Base-by-base conservation (phyloP, 495 filamentous ascomycete genomes). In the Clavariopsis aquatica region DNA sequence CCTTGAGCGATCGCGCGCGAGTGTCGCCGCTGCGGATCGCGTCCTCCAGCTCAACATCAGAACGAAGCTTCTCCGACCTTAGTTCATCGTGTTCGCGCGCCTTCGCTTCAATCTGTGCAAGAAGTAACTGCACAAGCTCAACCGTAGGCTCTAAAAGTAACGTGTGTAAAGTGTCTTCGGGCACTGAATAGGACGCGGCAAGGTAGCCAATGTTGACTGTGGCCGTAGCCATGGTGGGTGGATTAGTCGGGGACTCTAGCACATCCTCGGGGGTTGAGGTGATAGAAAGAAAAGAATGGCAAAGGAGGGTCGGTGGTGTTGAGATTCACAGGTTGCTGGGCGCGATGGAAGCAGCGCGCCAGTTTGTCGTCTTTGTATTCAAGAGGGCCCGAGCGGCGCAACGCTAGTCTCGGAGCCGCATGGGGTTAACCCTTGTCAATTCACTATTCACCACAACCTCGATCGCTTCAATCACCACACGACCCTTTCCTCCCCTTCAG, bases 21-120 rank as follows among this genome's bases (percentile, higher is more conserved):
- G 88, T 85, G 71, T 98, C 93, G 43, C 86, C 87, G 60, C 82
- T 87, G 41, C 90, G 86, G 17, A 95, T 87, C 26, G 87, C 85
- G 76, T 89, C 93, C 74, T 98, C 94, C 10, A 98, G 80, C 78
- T 98, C 94, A n/a, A 98, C 91, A 60, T 92, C 90, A 17, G 89
- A 74, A 54, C 88, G 88, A 47, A 96, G 82, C 75, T 96, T 96
- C 47, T 94, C 88, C 7, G 93, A 86, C 62, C 84, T 86, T 15
- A 93, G 76, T 41, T 85, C 83, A 68, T 96, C 91, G 67, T 84
- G 83, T 67, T 96, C 92, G 51, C 84, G 88, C 28, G 90, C 89
- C 76, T 91, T 95, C 28, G 79, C 78, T 23, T 85, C 81, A 52
- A 97, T 59, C 60, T 79, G 82, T 12, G 81, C 76, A 15, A 97